Evolutionary conservation across 345 rosid genomes (phyloP), one percentile per base, ranked within the genome.

Genomic region (Jatropha curcas): DNA sequence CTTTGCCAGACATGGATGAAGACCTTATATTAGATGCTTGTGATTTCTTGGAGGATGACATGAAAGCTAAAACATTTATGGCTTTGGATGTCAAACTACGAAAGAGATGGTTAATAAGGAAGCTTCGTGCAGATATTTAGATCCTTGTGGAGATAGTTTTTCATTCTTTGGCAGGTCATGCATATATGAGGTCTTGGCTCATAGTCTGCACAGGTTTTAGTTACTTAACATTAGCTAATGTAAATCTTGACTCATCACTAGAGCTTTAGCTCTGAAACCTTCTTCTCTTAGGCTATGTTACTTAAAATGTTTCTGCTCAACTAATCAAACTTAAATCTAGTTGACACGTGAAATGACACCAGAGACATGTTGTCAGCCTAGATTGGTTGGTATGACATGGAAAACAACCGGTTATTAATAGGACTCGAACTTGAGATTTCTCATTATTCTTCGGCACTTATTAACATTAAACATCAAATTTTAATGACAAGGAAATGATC

Each of bases 11-110:
- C 53, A 87, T 93, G 90, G 97, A 93, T 61, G 97, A 89, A 60
- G 98, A 93, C 52, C 90, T 91, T 59, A 81, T 91, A 81, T 64
- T 93, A 64, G 98, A 93, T 76, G 98, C 98, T 14, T 93, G 97
- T 68, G 97, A 93, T 81, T 82, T 91, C 48, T 82, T 89, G 11
- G 97, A 93, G 82, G 96, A 93, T 75, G 97, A 91, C 76, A 67
- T 80, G 62, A 91, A 84, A 79, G 95, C 94, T 1, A 91, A 85
- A 84, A 89, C 92, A 35, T 93, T 93, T 65, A 76, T 93, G 86
- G 93, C 95, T 30, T 73, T 91, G 75, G 91, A 89, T 84, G 80
- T 81, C 56, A 93, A 87, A 81, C 76, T 93, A 50, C 80, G 91
- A 34, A 91, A 86, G 79, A 91, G 89, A 68, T 91, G 98, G 98